Base-by-base conservation (phyloP, 257 asterid species). In the Nyctanthes arbortristis region DNA sequence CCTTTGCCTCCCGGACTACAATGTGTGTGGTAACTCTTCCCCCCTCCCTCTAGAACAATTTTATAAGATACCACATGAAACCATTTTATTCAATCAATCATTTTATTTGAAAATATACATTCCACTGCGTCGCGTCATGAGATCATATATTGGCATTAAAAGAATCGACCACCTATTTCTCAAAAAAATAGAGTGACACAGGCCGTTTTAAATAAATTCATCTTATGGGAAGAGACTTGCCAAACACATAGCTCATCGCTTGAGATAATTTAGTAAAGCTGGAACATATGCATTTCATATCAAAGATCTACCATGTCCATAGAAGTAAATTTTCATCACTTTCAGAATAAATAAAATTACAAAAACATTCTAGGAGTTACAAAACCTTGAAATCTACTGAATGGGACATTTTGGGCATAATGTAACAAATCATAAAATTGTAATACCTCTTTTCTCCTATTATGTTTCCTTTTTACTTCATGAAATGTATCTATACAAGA, bases 391-490 rank as follows among this genome's bases (percentile, higher is more conserved):
- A 7, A 5, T 24, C 59, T 25, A 61, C 65, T 13, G 31, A 9
- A 16, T 16, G 63, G 58, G 47, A 30, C 35, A 65, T 34, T 70
- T 47, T 63, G 28, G 24, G 34, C 56, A 29, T 28, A 39, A 25
- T 54, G 18, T 7, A 55, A 67, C 27, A 34, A 58, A 66, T 70
- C 24, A 61, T n/a, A 61, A 76, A 54, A n/a, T 7, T 57, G 61
- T 25, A 40, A 37, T 83, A 91, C 97, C 97, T 85, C 95, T 79
- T 87, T 91, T 76, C 77, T 91, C 59, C 85, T 81, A 68, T 85
- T 89, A 30, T 95, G 91, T 67, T 89, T 91, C 77, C 96, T 80
- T 75, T 83, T 87, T 24, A 89, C 97, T 80, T 91, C 97, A 68
- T 91, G 97, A 78, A 91, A 91, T 37, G 97, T 78, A 77, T 91